phyloP scores from a whole-genome alignment of 139 green algal genomes.

The Coccomyxa sp. region DNA sequence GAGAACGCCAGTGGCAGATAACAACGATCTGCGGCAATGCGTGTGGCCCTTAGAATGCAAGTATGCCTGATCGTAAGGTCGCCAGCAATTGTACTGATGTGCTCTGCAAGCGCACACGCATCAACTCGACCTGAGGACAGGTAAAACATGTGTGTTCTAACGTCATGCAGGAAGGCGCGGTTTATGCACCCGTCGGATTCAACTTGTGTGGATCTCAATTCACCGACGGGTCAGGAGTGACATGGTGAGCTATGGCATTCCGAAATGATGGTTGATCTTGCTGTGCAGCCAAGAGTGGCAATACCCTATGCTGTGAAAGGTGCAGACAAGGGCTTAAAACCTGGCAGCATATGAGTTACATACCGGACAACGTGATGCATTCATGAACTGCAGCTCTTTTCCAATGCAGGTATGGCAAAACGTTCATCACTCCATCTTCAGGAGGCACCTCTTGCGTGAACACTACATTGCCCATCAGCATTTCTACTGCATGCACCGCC shows the following conservation, averaged over 20 bases:
- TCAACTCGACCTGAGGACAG: too few species aligned
- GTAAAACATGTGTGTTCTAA: too few species aligned
- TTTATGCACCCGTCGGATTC: not conserved
- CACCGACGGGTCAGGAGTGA: not conserved
- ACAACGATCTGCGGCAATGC: too few species aligned
- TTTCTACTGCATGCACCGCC: not conserved
- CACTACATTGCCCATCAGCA: not conserved
- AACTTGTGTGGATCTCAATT: not conserved
- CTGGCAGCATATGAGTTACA: not conserved
- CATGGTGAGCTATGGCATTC: not conserved
- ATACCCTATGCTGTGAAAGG: not conserved
- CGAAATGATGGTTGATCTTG: too few species aligned
- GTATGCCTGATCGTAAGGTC: too few species aligned
- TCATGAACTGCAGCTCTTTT: not conserved
- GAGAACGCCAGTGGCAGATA: too few species aligned
- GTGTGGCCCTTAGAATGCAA: too few species aligned
- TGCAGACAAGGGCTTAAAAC: not conserved
- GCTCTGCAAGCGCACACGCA: too few species aligned
- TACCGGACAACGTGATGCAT: not conserved
- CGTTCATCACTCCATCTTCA: not conserved
- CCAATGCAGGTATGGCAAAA: not conserved
- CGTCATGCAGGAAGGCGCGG: too few species aligned
- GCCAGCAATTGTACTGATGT: too few species aligned
- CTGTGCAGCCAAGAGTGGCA: too few species aligned
- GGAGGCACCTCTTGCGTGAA: not conserved